Percentiles rank a stretch among this genome's conserved stretches.
phyloP scores from a whole-genome alignment of 2,329 filamentous ascomycete species.

The Calonectria pseudoreteaudii region DNA sequence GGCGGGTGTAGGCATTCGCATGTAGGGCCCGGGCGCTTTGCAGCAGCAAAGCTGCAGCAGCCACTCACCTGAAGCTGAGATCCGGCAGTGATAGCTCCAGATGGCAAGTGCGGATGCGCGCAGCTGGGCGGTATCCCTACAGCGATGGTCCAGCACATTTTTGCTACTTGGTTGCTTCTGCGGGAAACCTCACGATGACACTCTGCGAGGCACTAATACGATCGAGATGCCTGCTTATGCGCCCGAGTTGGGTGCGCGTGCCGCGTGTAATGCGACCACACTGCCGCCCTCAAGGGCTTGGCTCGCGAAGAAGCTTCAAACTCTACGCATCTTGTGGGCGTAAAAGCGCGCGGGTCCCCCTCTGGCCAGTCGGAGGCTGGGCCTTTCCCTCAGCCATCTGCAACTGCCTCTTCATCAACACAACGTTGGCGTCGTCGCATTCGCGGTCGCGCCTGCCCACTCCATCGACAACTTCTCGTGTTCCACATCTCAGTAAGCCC shows the following conservation, averaged over 20 bases:
- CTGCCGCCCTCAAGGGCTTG: neutral
- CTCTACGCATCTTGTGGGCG: conserved; percentile 13
- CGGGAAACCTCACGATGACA: neutral
- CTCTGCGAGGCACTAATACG: neutral
- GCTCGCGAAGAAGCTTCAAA: conserved; percentile 10
- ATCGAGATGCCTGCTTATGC: neutral
- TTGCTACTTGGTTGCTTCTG: neutral
- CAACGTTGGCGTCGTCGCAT: neutral
- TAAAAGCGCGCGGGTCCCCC: conserved; percentile 19
- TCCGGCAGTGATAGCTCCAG: conserved; percentile 10
- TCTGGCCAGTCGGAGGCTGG: neutral
- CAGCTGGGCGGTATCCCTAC: conserved; percentile 3
- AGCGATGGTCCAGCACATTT: neutral
- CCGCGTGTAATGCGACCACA: neutral
- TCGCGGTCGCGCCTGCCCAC: neutral
- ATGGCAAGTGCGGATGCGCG: conserved; percentile 1
- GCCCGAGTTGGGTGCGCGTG: neutral
- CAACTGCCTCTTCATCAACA: neutral
- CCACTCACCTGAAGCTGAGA: conserved; percentile 26
- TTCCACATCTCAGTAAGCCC: neutral
- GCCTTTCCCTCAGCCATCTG: conserved; percentile 3
- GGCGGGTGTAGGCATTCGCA: conserved; percentile 9
- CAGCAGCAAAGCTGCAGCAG: conserved; percentile 9
- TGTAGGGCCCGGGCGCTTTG: neutral
- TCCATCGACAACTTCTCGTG: neutral